Evolutionary conservation across 768 basidiomycete genomes (phyloP), one percentile per base, ranked within the genome.

Genomic region (Hortiboletus flavorubellus): DNA sequence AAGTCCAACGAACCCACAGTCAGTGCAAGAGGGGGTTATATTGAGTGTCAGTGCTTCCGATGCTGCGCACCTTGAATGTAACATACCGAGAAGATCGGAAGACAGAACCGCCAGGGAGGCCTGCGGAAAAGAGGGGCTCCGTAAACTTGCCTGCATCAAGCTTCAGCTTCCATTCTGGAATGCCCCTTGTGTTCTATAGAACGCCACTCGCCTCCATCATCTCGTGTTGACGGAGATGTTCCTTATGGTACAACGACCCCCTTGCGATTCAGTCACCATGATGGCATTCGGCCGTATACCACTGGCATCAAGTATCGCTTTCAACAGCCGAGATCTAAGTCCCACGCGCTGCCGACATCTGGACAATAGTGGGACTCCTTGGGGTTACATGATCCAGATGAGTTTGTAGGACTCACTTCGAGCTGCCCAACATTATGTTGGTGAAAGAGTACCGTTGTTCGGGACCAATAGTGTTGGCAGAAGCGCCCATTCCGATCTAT

Each of bases 141-240:
- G 45, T 30, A 54, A 51, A 44, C 34, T 0, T 35, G n/a, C 21
- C 43, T 45, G 42, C 47, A 38, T 49, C 35, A 18, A 46, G 29
- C 38, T 26, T 51, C 33, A 52, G 44, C 52, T 54, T 58, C 64
- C 35, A 56, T 67, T 58, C 46, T 18, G 34, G 54, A 54, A 56
- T 21, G n/a, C 40, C 40, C 31, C 45, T n/a, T 47, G 47, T 46
- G 40, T 42, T 53, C 34, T 23, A 53, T 40, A 43, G 51, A 52
- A 48, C 56, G 53, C 60, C 62, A 55, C 65, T 67, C 63, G 55
- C 56, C 59, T 65, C 50, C 54, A 54, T 34, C 46, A 56, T 52
- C 49, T 56, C 58, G 41, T 58, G 43, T 45, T 34, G 54, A 53
- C 56, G 65, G 59, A 46, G 49, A 65, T 46, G 33, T 46, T 43